A percentile compares a stretch with the other conserved stretches of the same genome.
These are phyloP conservation scores for Kurtzmaniella quercitrusa DNA, from an alignment of 1,139 yeast species.

Conservation along the genomic window DNA sequence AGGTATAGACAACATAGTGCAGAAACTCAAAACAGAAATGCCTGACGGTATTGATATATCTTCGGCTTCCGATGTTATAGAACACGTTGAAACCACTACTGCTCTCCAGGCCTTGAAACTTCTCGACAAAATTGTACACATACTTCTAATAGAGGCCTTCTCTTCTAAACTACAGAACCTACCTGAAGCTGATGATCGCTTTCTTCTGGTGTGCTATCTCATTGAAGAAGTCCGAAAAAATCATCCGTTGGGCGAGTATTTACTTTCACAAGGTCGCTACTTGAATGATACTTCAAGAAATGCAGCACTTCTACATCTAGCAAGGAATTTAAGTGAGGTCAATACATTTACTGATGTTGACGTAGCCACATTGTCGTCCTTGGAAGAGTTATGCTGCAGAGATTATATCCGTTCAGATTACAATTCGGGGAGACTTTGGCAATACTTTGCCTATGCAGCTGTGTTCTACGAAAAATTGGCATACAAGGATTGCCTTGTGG, in stretches of 20 bases:
- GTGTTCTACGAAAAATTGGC: constrained; percentile 17
- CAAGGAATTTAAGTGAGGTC: background rate
- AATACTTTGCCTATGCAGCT: constrained; percentile 17
- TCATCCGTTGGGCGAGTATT: background rate
- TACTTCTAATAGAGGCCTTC: background rate
- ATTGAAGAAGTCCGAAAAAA: background rate
- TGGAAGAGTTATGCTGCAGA: background rate
- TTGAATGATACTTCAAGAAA: background rate
- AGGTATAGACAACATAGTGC: background rate
- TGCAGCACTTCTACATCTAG: background rate
- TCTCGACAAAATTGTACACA: background rate
- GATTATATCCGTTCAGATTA: constrained; percentile 12
- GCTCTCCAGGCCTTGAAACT: background rate
- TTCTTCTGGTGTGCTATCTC: background rate
- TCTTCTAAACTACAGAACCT: background rate
- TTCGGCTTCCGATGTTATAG: background rate
- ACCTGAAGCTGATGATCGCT: background rate
- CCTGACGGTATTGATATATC: background rate
- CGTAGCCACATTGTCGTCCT: background rate
- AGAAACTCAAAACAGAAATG: background rate
- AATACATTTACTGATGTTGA: background rate
- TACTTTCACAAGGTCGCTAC: background rate
- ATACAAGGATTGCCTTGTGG: constrained; percentile 6
- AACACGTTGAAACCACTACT: background rate
- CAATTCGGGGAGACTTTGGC: constrained; percentile 14